Evolutionary conservation across 129 eudicot species (phyloP), one percentile per base, ranked within the genome.

Genomic region (Chrysanthemum makinoi): DNA sequence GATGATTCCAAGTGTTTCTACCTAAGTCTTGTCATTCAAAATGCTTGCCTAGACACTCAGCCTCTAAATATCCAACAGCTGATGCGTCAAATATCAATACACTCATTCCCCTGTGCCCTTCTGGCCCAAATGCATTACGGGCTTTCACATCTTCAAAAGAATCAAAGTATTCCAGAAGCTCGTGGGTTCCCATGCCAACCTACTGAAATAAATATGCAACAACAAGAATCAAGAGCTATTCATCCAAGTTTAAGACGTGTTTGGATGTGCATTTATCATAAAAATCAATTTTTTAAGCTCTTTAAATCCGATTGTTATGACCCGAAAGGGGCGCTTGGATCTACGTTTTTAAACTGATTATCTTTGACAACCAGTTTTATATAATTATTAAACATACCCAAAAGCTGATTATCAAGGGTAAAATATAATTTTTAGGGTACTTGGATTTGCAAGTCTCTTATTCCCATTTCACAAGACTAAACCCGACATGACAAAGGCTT

Each of bases 61-160:
- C 99, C 79, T 87, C 96, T 30, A 78, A 30, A 62, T 74, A 87
- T 39, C 99, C 99, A 20, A 90, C 80, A 0, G 94, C 89, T 10
- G 97, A 80, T 28, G 88, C 71, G 75, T 95, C 99, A 72, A 95
- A 95, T 47, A 90, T 84, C 67, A 95, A 48, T 18, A 90, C 76
- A 80, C 97, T 90, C 75, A 95, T 86, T 55, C 97, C 99, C 4
- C 88, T 87, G 57, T 95, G 99, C 53, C 99, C 99, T 66, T 86
- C 86, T 30, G 99, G 97, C 44, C 99, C 97, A 68, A 87, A 95
- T 4, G 97, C 84, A 59, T 76, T 91, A 2, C 92, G 83, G 28
- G 91, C 86, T 82, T 70, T 95, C 39, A 73, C 81, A 0, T 95
- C 88, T 68, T 82, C 77, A 70, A 86, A 95, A 6, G 77, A 67